phyloP scores from a whole-genome alignment of 169 alveolate species.

The Blepharisma undulans region DNA sequence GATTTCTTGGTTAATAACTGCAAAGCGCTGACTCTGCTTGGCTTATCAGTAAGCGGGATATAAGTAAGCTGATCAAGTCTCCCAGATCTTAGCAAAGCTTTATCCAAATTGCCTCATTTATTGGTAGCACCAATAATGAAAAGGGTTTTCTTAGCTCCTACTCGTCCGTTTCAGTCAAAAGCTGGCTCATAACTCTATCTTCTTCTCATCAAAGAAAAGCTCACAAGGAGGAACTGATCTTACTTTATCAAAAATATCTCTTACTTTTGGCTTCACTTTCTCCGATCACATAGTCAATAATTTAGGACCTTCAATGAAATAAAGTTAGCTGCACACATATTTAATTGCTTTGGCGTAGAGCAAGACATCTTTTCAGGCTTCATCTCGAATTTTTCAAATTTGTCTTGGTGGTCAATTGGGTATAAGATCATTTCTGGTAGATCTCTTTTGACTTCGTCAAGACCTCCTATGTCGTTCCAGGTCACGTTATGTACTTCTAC shows the following conservation, averaged over 20 bases:
- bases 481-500: slow-evolving; percentile 98
- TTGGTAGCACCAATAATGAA: slow-evolving; percentile 99
- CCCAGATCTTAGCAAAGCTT: slow-evolving; percentile 99
- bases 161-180: slow-evolving; percentile 99
- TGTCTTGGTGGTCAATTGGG: slow-evolving; percentile 98
- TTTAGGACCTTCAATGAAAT: slow-evolving; percentile 99
- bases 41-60: slow-evolving; percentile 99
- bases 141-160: slow-evolving; percentile 97
- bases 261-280: slow-evolving; percentile 99
- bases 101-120: slow-evolving; percentile 98
- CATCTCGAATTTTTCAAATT: slow-evolving; percentile 98
- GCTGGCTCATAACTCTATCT: slow-evolving; percentile 99
- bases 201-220: slow-evolving; percentile 99
- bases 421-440: slow-evolving; percentile 97
- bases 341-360: slow-evolving; percentile 99
- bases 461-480: slow-evolving; percentile 99
- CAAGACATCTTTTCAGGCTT: slow-evolving; percentile 97
- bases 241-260: slow-evolving; percentile 99
- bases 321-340: slow-evolving; percentile 99
- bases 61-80: slow-evolving; percentile 98
- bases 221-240: slow-evolving; percentile 99
- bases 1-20: slow-evolving; percentile 96
- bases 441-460: slow-evolving; percentile 94
- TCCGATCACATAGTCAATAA: slow-evolving; percentile 99
- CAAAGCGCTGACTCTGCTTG: slow-evolving; percentile 94